Evolutionary conservation across 768 basidiomycete species (phyloP).

Genomic region (Boletus sp.): DNA sequence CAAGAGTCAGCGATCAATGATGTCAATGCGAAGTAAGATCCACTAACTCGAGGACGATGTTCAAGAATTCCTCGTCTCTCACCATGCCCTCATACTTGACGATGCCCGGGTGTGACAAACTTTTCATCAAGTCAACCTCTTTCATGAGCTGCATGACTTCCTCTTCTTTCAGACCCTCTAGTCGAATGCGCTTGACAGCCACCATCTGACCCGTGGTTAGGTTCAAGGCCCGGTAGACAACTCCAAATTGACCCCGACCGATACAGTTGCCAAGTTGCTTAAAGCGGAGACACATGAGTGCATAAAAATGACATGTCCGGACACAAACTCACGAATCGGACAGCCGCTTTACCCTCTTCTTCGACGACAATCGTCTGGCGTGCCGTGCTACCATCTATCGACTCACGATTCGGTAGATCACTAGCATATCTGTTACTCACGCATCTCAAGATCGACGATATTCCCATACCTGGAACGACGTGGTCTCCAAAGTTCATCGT

Average conservation of each 20-base stretch:
- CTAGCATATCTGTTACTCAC: conserved; percentile 54
- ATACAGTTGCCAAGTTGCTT: conserved; percentile 99
- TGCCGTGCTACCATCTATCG: conserved; percentile 59
- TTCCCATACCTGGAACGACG: conserved; percentile 67
- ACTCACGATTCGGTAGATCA: conserved; percentile 60
- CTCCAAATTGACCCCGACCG: conserved; percentile 94
- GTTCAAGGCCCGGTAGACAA: conserved; percentile 93
- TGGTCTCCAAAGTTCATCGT: conserved; percentile 61
- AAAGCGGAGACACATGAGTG: conserved; percentile 9
- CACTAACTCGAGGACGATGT: conserved; percentile 89
- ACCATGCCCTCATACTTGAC: conserved; percentile 98
- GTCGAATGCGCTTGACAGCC: conserved; percentile 94
- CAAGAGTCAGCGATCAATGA: conserved; percentile 13
- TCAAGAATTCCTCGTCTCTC: conserved; percentile 82
- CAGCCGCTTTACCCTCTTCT: conserved; percentile 77
- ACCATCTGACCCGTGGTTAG: conserved; percentile 94
- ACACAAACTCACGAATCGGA: conserved; percentile 68
- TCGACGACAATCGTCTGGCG: conserved; percentile 70
- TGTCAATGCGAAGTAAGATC: neutral
- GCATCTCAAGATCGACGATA: conserved; percentile 61
- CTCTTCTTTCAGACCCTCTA: conserved; percentile 87
- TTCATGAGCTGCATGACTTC: conserved; percentile 90
- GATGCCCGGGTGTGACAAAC: conserved; percentile 89
- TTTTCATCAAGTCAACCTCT: conserved; percentile 91
- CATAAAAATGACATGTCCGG: neutral